These are phyloP conservation scores for Penicillium canescens DNA, from an alignment of 495 filamentous ascomycete species.

Conservation along the genomic window DNA sequence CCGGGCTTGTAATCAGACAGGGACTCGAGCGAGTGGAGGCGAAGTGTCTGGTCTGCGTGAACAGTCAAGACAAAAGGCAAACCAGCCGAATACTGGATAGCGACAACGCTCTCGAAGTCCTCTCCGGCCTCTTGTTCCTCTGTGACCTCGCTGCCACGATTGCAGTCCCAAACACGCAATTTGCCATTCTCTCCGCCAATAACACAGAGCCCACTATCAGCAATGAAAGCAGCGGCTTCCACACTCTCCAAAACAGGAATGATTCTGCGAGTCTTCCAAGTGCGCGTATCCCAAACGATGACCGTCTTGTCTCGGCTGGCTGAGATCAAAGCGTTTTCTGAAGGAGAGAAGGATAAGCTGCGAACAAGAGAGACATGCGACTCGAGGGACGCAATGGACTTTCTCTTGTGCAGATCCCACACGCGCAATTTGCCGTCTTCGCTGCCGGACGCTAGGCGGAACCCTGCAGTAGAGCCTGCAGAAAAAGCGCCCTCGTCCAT, in stretches of 20 bases:
- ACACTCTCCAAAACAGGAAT: constrained; percentile 84
- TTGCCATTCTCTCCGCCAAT: constrained; percentile 85
- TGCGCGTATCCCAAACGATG: constrained; percentile 82
- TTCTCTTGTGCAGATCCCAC: constrained; percentile 86
- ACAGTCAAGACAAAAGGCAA: constrained; percentile 74
- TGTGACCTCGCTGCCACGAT: constrained; percentile 76
- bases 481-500: constrained; percentile 38
- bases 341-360: constrained; percentile 72
- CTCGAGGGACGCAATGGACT: constrained; percentile 73
- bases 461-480: constrained; percentile 49
- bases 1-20: constrained; percentile 38
- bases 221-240: constrained; percentile 79
- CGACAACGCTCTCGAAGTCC: constrained; percentile 77
- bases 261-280: constrained; percentile 80
- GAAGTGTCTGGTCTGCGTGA: constrained; percentile 85
- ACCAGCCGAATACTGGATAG: constrained; percentile 61
- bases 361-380: constrained; percentile 93
- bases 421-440: constrained; percentile 91
- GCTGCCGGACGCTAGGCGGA: constrained; percentile 83
- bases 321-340: constrained; percentile 76
- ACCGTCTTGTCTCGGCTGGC: constrained; percentile 93
- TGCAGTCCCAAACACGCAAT: constrained; percentile 78
- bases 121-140: constrained; percentile 61
- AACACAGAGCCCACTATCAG: constrained; percentile 66
- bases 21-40: constrained; percentile 63